A percentile compares a stretch with the other conserved stretches of the same genome.
These are phyloP conservation scores for Erythrophleum fordii DNA, from an alignment of 306 rosid genomes.

Conservation along the genomic window DNA sequence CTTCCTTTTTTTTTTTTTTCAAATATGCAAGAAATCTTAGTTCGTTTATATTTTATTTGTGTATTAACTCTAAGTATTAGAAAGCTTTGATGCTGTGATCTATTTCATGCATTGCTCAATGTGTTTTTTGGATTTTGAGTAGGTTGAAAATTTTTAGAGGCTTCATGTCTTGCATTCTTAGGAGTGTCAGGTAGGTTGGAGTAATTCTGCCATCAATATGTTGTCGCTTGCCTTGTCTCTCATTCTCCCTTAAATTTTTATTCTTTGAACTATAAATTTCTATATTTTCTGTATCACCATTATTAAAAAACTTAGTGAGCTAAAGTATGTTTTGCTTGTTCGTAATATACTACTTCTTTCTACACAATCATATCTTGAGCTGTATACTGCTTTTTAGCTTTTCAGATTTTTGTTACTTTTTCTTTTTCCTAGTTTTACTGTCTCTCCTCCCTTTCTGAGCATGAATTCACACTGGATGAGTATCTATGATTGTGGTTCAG, in stretches of 20 bases:
- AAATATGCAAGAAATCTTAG: no score
- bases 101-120: background rate
- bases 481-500: slow-evolving; percentile 7
- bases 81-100: background rate
- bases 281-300: slow-evolving; percentile 6
- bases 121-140: background rate
- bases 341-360: background rate
- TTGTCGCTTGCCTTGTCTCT: background rate
- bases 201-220: background rate
- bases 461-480: slow-evolving; percentile 18
- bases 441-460: background rate
- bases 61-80: no score
- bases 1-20: background rate
- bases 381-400: background rate
- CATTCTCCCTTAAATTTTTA: background rate
- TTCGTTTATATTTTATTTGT: background rate
- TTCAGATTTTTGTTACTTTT: background rate
- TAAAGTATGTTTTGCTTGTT: background rate
- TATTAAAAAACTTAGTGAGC: slow-evolving; percentile 12
- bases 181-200: background rate
- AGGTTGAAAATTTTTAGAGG: background rate
- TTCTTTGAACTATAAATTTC: background rate
- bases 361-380: slow-evolving; percentile 6
- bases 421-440: background rate
- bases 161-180: background rate